phyloP scores from a whole-genome alignment of 768 basidiomycete genomes.

The Ramaria rubella region DNA sequence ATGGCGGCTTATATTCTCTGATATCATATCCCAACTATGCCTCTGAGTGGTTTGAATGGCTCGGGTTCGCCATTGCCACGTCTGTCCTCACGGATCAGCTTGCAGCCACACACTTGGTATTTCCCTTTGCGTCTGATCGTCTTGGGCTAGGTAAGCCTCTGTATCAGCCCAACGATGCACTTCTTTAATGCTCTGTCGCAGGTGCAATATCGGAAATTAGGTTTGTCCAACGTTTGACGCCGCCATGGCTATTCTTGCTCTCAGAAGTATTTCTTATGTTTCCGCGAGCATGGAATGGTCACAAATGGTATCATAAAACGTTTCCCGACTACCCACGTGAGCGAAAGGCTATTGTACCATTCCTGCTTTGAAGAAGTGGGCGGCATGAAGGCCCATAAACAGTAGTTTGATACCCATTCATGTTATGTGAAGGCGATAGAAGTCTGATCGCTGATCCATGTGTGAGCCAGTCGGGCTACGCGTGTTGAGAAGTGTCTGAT shows the following conservation, averaged over 20 bases:
- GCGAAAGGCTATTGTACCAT: conserved; percentile 75
- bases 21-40: conserved; percentile 92
- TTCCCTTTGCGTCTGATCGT: conserved; percentile 9
- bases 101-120: conserved; percentile 25
- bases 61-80: conserved; percentile 77
- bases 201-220: not conserved
- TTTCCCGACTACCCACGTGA: conserved; percentile 78
- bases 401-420: too few species aligned
- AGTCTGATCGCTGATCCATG: too few species aligned
- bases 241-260: conserved; percentile 77
- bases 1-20: conserved; percentile 66
- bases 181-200: not conserved
- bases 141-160: conserved; percentile 13
- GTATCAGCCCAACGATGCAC: not conserved
- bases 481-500: too few species aligned
- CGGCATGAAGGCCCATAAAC: not conserved
- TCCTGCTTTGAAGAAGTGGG: conserved; percentile 41
- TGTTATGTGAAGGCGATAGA: too few species aligned
- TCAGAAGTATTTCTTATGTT: conserved; percentile 73
- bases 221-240: conserved; percentile 34
- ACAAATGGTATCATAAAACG: conserved; percentile 74
- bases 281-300: conserved; percentile 74
- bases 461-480: too few species aligned
- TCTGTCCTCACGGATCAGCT: conserved; percentile 32
- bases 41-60: conserved; percentile 95